Percentiles rank a stretch among this genome's conserved stretches.
Conservation (phyloP, 345 rosid genomes). For the Populus tremula region DNA sequence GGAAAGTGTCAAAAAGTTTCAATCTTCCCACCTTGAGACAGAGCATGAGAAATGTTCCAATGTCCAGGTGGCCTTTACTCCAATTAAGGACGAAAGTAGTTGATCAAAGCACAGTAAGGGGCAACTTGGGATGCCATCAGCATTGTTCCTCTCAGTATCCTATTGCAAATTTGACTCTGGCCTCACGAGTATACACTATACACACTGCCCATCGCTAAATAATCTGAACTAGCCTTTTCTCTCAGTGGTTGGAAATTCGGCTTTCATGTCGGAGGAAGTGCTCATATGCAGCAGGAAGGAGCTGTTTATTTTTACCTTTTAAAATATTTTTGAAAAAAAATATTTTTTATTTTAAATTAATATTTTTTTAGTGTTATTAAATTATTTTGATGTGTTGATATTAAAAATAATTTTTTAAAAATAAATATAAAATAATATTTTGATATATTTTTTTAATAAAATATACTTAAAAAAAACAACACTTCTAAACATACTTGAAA, state of each 20-base stretch:
- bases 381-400: too few species aligned
- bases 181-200: not conserved
- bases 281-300: too few species aligned
- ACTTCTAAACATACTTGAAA: too few species aligned
- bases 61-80: not conserved
- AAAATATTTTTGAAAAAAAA: too few species aligned
- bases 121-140: not conserved
- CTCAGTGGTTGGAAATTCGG: not conserved
- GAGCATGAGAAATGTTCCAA: not conserved
- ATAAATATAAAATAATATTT: too few species aligned
- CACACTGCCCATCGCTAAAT: not conserved
- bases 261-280: too few species aligned
- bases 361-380: too few species aligned
- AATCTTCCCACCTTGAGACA: not conserved
- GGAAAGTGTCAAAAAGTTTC: not conserved
- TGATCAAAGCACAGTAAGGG: not conserved
- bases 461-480: too few species aligned
- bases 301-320: too few species aligned
- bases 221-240: not conserved
- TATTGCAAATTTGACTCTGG: not conserved
- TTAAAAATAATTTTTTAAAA: too few species aligned
- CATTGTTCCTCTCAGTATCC: not conserved
- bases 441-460: too few species aligned
- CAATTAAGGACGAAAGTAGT: not conserved
- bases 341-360: too few species aligned